phyloP scores from a whole-genome alignment of 1,284 basidiomycete species.

The Trichosporon sp. region DNA sequence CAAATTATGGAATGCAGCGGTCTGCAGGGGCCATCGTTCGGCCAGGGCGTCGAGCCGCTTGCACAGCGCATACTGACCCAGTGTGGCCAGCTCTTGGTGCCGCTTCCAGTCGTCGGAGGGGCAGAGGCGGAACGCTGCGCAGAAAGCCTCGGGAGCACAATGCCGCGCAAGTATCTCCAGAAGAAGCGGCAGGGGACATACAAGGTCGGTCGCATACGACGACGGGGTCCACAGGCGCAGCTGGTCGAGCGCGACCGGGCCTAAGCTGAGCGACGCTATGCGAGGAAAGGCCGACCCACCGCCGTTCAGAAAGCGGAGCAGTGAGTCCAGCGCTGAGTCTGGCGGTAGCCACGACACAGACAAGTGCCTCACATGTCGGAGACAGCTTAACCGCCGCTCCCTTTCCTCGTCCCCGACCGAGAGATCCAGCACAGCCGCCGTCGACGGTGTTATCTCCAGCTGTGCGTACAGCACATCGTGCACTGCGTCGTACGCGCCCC shows the following conservation, averaged over 20 bases:
- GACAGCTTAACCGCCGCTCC: not conserved
- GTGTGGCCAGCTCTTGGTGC: conserved; percentile 21
- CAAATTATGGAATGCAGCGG: conserved; percentile 24
- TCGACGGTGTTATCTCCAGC: conserved; percentile 5
- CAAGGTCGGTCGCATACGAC: conserved; percentile 10
- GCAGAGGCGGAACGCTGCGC: conserved; percentile 25
- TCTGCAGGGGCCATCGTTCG: conserved; percentile 10
- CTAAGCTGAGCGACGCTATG: conserved; percentile 18
- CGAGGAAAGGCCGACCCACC: conserved; percentile 11
- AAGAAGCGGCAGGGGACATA: conserved; percentile 22
- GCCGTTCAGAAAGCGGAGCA: not conserved
- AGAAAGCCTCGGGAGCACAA: conserved; percentile 10
- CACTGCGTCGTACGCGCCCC: conserved; percentile 20
- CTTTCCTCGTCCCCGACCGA: not conserved
- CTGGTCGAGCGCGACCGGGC: conserved; percentile 22
- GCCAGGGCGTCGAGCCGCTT: conserved; percentile 19
- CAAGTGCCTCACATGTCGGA: conserved; percentile 3
- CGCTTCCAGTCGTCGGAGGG: conserved; percentile 23
- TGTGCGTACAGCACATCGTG: conserved; percentile 20
- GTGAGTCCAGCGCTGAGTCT: not conserved
- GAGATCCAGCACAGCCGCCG: not conserved
- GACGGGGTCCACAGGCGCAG: conserved; percentile 26
- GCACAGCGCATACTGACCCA: conserved; percentile 25
- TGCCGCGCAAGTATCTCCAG: conserved; percentile 18
- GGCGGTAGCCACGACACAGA: not conserved